Evolutionary conservation across 306 rosid genomes (phyloP).

Genomic region (Spatholobus suberectus): DNA sequence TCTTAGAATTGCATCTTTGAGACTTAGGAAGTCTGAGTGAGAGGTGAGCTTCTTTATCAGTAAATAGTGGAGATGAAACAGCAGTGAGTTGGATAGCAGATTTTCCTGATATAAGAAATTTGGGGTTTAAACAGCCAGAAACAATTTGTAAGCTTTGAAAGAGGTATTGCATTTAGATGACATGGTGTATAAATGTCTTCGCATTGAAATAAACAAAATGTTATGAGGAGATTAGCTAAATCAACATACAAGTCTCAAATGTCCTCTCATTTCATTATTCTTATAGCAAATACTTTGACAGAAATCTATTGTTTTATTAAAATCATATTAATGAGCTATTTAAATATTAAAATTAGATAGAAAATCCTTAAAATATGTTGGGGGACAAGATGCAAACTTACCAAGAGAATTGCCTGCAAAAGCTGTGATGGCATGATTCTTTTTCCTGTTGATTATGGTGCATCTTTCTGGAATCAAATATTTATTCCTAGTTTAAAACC

Average conservation of each 20-base stretch:
- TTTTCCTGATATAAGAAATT: slow-evolving; percentile 49
- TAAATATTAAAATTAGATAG: slow-evolving; percentile 4
- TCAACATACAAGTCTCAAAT: neutral
- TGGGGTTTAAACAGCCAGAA: neutral
- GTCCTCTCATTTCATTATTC: slow-evolving; percentile 27
- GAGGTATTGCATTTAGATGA: neutral
- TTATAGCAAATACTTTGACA: neutral
- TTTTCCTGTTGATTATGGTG: slow-evolving; percentile 7
- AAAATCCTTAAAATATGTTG: neutral
- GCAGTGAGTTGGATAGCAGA: slow-evolving; percentile 42
- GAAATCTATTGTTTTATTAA: neutral
- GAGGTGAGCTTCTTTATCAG: slow-evolving; percentile 41
- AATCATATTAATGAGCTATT: neutral
- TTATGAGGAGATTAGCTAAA: neutral
- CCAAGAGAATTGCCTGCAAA: slow-evolving; percentile 42
- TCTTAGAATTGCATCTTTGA: slow-evolving; percentile 38
- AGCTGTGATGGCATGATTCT: slow-evolving; percentile 19
- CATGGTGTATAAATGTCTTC: neutral
- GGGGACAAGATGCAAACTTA: slow-evolving; percentile 3
- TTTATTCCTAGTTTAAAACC: slow-evolving; percentile 42
- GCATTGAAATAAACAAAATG: slow-evolving; percentile 25
- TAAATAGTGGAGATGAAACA: slow-evolving; percentile 44
- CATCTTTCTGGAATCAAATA: slow-evolving; percentile 30
- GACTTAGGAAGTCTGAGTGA: slow-evolving; percentile 42
- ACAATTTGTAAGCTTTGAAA: neutral